phyloP scores from a whole-genome alignment of 2,329 filamentous ascomycete genomes.

The Aspergillus fischeri region DNA sequence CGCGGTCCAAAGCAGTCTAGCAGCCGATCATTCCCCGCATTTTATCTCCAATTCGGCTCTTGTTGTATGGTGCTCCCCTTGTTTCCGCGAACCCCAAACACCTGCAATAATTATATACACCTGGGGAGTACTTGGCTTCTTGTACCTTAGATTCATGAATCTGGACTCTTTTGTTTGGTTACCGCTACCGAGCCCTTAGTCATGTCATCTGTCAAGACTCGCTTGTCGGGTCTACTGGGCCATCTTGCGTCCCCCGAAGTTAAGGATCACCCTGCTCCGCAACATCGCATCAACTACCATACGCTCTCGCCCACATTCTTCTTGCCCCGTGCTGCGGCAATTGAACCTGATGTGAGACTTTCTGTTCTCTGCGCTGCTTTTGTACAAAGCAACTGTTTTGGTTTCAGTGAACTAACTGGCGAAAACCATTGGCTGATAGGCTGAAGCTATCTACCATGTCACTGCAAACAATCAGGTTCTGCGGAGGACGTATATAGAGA shows the following conservation, averaged over 20 bases:
- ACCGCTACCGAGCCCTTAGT: neutral
- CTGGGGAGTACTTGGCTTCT: neutral
- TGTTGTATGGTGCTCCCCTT: neutral
- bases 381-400: neutral
- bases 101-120: neutral
- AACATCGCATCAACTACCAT: constrained; percentile 40
- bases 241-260: constrained; percentile 27
- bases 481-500: constrained; percentile 72
- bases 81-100: neutral
- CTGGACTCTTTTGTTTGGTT: neutral
- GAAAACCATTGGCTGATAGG: constrained; percentile 37
- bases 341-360: constrained; percentile 68
- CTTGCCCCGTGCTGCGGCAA: constrained; percentile 75
- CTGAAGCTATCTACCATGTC: constrained; percentile 78
- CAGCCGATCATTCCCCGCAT: constrained; percentile 9
- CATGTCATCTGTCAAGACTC: constrained; percentile 26
- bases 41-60: constrained; percentile 1
- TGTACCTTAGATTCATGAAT: neutral
- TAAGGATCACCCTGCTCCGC: constrained; percentile 4
- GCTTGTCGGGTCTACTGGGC: constrained; percentile 27
- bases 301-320: constrained; percentile 84
- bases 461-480: constrained; percentile 72
- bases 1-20: constrained; percentile 6
- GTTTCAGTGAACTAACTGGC: neutral
- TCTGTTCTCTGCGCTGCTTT: neutral